These are phyloP conservation scores for Lactifluus volemus DNA, from an alignment of 768 basidiomycete species.

Conservation along the genomic window DNA sequence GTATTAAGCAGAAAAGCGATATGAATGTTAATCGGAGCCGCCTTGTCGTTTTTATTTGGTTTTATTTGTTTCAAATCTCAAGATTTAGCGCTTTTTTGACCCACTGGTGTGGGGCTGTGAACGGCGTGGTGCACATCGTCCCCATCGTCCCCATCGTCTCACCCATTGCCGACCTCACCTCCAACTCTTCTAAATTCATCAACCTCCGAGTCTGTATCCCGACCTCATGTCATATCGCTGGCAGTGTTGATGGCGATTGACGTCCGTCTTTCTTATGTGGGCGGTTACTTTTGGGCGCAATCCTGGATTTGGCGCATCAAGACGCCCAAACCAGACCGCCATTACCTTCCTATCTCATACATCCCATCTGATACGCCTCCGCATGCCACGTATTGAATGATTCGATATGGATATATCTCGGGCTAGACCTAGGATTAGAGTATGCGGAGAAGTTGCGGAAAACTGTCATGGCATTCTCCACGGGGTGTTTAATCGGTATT, in stretches of 20 bases:
- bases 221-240: too few species aligned
- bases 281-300: not conserved
- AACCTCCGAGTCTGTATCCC: too few species aligned
- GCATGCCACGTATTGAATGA: not conserved
- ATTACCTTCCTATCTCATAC: not conserved
- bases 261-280: too few species aligned
- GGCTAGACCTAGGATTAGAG: not conserved
- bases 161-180: too few species aligned
- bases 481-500: not conserved
- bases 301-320: not conserved
- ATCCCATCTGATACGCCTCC: not conserved
- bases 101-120: too few species aligned
- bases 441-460: not conserved
- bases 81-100: too few species aligned
- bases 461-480: not conserved
- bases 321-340: not conserved
- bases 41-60: not conserved
- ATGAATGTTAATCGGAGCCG: not conserved
- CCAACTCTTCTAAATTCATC: too few species aligned
- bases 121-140: too few species aligned
- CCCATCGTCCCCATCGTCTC: too few species aligned
- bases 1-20: not conserved
- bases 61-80: not conserved
- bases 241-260: too few species aligned
- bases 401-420: constrained; percentile 15